phyloP scores from a whole-genome alignment of 2,329 filamentous ascomycete genomes.

The Aureobasidium sp. region DNA sequence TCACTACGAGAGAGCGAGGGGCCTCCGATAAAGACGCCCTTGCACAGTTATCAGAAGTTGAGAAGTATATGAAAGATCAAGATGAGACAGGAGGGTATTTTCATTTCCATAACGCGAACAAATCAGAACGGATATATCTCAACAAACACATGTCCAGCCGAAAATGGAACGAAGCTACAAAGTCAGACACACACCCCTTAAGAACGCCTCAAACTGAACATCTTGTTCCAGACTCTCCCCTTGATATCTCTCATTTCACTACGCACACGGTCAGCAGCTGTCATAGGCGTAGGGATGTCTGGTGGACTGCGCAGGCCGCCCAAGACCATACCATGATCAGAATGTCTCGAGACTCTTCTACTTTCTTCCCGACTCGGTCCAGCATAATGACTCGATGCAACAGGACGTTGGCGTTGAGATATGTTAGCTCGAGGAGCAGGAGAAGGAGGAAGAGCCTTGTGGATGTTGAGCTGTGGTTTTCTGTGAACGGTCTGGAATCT shows the following conservation, averaged over 20 bases:
- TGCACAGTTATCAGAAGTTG: no score
- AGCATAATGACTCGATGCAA: background rate
- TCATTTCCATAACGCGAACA: no score
- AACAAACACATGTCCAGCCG: no score
- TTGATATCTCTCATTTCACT: background rate
- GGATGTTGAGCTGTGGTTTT: background rate
- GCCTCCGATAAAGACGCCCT: no score
- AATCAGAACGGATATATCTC: no score
- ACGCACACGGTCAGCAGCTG: background rate
- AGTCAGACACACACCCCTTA: no score
- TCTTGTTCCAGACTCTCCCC: background rate
- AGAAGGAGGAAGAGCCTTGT: constrained; percentile 7
- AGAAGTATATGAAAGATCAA: no score
- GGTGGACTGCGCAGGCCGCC: background rate
- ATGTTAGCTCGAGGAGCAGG: background rate
- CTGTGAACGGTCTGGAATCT: background rate
- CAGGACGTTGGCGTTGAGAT: background rate
- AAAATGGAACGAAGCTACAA: no score
- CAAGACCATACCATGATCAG: background rate
- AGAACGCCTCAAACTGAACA: background rate
- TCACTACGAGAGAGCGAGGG: no score
- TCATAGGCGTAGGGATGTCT: background rate
- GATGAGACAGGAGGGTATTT: no score
- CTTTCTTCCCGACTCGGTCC: no score
- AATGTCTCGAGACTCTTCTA: background rate